phyloP scores from a whole-genome alignment of 116 monocot genomes.

The Thalassia testudinum region DNA sequence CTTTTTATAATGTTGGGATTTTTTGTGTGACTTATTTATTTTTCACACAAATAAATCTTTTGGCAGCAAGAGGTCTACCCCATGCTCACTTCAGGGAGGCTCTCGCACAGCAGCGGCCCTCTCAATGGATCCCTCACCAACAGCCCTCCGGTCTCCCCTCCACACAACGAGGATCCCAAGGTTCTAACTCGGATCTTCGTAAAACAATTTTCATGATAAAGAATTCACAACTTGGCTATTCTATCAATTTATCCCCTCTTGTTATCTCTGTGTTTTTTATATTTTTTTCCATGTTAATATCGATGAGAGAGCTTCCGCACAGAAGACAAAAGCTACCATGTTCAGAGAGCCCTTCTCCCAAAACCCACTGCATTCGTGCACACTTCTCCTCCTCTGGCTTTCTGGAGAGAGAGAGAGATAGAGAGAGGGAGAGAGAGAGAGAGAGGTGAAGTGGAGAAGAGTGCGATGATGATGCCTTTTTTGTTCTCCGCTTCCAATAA shows the following conservation, averaged over 20 bases:
- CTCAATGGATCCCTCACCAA: slow-evolving; percentile 67
- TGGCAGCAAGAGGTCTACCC: slow-evolving; percentile 41
- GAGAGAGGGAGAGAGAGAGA: slow-evolving; percentile 6
- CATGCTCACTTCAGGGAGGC: slow-evolving; percentile 45
- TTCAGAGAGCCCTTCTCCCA: background rate
- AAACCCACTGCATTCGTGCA: too few relatives aligned
- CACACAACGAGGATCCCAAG: slow-evolving; percentile 46
- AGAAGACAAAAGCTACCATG: background rate
- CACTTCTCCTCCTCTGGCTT: too few relatives aligned
- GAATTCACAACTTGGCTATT: too few relatives aligned
- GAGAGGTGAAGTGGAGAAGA: background rate
- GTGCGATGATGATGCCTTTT: background rate
- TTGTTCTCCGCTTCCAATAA: slow-evolving; percentile 38
- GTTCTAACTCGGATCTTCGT: too few relatives aligned
- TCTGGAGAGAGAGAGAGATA: background rate
- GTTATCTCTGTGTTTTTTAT: too few relatives aligned
- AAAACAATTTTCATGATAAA: too few relatives aligned
- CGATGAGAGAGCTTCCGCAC: slow-evolving; percentile 1
- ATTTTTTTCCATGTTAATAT: too few relatives aligned
- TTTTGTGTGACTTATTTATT: background rate
- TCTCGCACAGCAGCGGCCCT: slow-evolving; percentile 95
- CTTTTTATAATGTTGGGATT: background rate
- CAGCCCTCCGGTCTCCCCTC: slow-evolving; percentile 88
- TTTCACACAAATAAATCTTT: too few relatives aligned
- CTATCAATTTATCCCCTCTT: too few relatives aligned